These are phyloP conservation scores for Fusarium ramigenum DNA, from an alignment of 2,329 filamentous ascomycete species.

Conservation along the genomic window DNA sequence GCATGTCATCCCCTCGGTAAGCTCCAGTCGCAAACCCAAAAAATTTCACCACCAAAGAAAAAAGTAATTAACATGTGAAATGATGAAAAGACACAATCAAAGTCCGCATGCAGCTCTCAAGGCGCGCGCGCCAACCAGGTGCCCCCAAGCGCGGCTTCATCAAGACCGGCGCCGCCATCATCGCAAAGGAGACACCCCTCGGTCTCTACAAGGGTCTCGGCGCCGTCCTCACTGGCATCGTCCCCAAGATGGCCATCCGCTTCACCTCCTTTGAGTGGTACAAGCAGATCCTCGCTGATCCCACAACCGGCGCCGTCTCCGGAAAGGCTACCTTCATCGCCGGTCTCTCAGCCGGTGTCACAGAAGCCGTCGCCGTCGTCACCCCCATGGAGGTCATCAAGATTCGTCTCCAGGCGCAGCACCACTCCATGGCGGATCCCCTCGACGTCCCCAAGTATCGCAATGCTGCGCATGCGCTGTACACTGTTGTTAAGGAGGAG, in stretches of 20 bases:
- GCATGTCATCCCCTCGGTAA: constrained; percentile 92
- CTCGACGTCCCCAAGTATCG: constrained; percentile 97
- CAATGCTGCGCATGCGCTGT: constrained; percentile 83
- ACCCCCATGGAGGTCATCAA: constrained; percentile 99
- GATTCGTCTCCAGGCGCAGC: constrained; percentile 96
- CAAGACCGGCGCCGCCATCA: constrained; percentile 84
- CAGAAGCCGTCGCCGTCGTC: constrained; percentile 94
- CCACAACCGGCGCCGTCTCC: constrained; percentile 72
- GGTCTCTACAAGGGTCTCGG: constrained; percentile 98
- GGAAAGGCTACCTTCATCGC: constrained; percentile 77
- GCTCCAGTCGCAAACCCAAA: constrained; percentile 38
- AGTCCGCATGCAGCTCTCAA: constrained; percentile 98
- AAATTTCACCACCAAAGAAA: neutral
- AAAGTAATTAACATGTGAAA: constrained; percentile 2
- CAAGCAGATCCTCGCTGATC: constrained; percentile 81
- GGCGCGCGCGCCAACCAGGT: constrained; percentile 82
- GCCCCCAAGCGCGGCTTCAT: constrained; percentile 89
- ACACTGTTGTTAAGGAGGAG: constrained; percentile 93
- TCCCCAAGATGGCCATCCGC: constrained; percentile 99
- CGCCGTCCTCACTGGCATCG: constrained; percentile 93
- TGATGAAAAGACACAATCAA: constrained; percentile 83
- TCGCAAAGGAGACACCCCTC: constrained; percentile 88
- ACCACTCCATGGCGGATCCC: constrained; percentile 97
- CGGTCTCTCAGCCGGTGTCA: constrained; percentile 91
- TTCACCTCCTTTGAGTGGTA: constrained; percentile 98